Evolutionary conservation across 352 stramenopile genomes (phyloP), one percentile per base, ranked within the genome.

Genomic region (Globisporangium middletonii): DNA sequence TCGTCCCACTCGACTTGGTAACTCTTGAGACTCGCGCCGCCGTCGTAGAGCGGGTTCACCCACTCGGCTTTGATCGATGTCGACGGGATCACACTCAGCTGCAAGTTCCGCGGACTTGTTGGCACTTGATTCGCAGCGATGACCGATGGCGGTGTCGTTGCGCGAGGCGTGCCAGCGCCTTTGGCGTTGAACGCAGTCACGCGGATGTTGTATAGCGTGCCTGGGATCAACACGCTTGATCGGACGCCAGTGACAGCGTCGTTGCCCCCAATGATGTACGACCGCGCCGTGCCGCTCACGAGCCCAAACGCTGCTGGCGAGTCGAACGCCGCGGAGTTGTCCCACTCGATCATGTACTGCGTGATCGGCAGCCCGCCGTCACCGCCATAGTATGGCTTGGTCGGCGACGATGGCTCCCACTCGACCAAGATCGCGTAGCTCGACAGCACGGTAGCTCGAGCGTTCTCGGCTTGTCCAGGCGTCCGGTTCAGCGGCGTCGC

Each of bases 281-380:
- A 79, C 3, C 65, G 75, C 16, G 62, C 69, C 0, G 64, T 60
- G 0, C 74, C 79, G 49, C 63, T 63, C 2, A 93, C 79, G 18
- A 94, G 55, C 0, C 69, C 82, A 52, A 77, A 94, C 9, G 75
- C 69, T 49, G 90, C 77, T 2, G 94, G 92, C 1, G 90, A 96
- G 53, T 96, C 87, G 68, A 98, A 98, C 12, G 85, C 72, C 15
- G 63, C 58, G 42, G 84, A 92, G 37, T 56, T 83, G 64, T 98
- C 92, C 96, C 95, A 99, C 61, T 99, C 95, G 19, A 99, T 74
- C 68, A 98, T 87, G 71, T 99, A 99, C 52, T 97, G 83, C 27
- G 92, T 95, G 45, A 99, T 96, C 6, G 86, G 68, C 19, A 92
- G 76, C 7, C 96, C 96, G 7, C 94, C 95, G 64, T 97, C 75